Percentiles rank a stretch among this genome's conserved stretches.
Evolutionary conservation across 1,139 yeast genomes (phyloP).

Genomic region (Scheffersomyces segobiensis): DNA sequence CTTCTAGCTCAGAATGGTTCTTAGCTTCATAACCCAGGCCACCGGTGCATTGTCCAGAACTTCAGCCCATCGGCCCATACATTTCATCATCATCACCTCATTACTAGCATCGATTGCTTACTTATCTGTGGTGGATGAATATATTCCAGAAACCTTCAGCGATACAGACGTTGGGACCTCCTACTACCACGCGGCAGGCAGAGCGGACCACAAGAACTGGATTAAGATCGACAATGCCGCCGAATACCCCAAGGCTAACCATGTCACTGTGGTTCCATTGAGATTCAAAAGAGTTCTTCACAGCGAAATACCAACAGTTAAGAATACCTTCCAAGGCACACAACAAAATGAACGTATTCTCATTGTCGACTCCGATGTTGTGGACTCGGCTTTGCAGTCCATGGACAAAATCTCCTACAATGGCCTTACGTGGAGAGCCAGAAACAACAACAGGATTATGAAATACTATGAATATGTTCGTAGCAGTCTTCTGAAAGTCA

Average conservation of each 20-base stretch:
- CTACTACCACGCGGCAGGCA: constrained; percentile 49
- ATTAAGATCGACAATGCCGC: constrained; percentile 22
- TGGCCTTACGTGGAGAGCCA: constrained; percentile 62
- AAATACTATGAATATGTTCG: constrained; percentile 64
- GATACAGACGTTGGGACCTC: constrained; percentile 21
- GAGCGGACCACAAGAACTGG: constrained; percentile 47
- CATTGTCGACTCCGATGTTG: constrained; percentile 39
- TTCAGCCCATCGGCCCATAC: constrained; percentile 87
- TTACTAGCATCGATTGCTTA: constrained; percentile 81
- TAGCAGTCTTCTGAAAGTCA: constrained; percentile 45
- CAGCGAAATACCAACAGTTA: constrained; percentile 30
- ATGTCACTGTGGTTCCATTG: constrained; percentile 54
- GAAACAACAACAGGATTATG: constrained; percentile 63
- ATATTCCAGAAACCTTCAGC: constrained; percentile 47
- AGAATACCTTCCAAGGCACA: constrained; percentile 31
- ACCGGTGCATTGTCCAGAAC: constrained; percentile 54
- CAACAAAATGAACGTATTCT: constrained; percentile 41
- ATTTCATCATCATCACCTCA: constrained; percentile 73
- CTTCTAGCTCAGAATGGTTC: constrained; percentile 15
- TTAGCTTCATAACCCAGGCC: constrained; percentile 29
- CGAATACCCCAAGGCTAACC: constrained; percentile 40
- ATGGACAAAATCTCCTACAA: constrained; percentile 35
- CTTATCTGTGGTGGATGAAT: constrained; percentile 78
- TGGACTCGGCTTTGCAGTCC: constrained; percentile 32
- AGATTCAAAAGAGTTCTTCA: constrained; percentile 50